Evolutionary conservation across 2,329 filamentous ascomycete species (phyloP).

Genomic region (Alternaria sp.): DNA sequence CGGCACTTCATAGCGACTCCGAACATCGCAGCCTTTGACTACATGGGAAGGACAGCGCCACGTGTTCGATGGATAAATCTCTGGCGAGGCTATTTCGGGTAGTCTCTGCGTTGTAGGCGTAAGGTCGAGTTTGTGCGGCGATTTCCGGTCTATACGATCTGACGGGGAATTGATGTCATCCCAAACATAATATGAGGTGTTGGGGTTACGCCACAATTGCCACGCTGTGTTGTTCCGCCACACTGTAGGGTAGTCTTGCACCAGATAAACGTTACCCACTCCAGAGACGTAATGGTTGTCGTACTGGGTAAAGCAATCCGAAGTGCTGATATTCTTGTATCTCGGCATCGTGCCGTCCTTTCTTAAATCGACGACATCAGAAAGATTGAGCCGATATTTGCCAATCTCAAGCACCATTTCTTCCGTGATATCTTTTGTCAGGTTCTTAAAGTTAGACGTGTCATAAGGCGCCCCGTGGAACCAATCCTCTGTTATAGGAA

Average conservation of each 20-base stretch:
- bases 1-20: constrained; percentile 11
- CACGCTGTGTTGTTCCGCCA: constrained; percentile 7
- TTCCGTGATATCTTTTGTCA: background rate
- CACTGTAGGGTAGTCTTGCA: constrained; percentile 10
- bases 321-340: constrained; percentile 2
- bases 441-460: constrained; percentile 2
- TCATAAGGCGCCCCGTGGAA: constrained; percentile 14
- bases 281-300: constrained; percentile 15
- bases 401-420: background rate
- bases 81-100: background rate
- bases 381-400: background rate
- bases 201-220: background rate
- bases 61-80: constrained; percentile 12
- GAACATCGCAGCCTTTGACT: background rate
- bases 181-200: background rate
- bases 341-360: background rate
- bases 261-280: constrained; percentile 18
- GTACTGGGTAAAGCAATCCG: constrained; percentile 16
- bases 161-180: background rate
- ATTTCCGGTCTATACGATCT: background rate
- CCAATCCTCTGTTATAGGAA: constrained; percentile 18
- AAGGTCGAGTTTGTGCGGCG: background rate
- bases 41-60: constrained; percentile 19
- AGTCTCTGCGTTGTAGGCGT: background rate
- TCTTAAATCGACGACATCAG: background rate